A percentile compares a stretch with the other conserved stretches of the same genome.
Evolutionary conservation across 495 filamentous ascomycete species (phyloP).

Genomic region (Podospora pseudopauciseta): DNA sequence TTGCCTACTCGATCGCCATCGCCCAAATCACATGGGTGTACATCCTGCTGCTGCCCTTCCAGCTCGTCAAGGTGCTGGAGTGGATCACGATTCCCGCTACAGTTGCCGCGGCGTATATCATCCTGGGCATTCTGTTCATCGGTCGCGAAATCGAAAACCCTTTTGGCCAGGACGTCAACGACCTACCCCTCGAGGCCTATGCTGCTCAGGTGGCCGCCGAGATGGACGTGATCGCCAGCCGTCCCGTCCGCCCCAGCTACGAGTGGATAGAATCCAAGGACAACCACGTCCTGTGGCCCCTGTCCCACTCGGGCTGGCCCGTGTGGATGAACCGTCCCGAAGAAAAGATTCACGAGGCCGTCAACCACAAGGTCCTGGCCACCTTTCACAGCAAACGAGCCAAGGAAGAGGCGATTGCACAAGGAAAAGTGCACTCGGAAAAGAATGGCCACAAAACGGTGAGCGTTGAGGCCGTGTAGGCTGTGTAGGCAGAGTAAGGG

Average conservation of each 20-base stretch:
- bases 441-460: conserved; percentile 1
- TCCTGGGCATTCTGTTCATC: conserved; percentile 82
- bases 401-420: conserved; percentile 8
- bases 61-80: conserved; percentile 54
- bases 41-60: conserved; percentile 78
- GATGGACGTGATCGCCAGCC: conserved; percentile 66
- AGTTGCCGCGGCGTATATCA: conserved; percentile 76
- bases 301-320: conserved; percentile 55
- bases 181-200: conserved; percentile 74
- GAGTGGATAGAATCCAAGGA: conserved; percentile 54
- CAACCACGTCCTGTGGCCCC: conserved; percentile 67
- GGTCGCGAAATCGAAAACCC: conserved; percentile 87
- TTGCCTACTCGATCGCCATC: conserved; percentile 83
- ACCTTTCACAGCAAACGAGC: conserved; percentile 33
- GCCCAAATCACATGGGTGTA: conserved; percentile 87
- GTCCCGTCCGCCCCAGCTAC: conserved; percentile 50
- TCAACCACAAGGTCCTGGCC: conserved; percentile 38
- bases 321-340: conserved; percentile 60
- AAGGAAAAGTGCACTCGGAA: conserved; percentile 4
- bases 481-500: not conserved
- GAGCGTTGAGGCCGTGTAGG: not conserved
- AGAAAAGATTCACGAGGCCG: conserved; percentile 38
- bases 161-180: conserved; percentile 84
- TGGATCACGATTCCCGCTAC: conserved; percentile 87
- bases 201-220: conserved; percentile 69